These are phyloP conservation scores for Trichomonas vaginalis DNA, from an alignment of 208 protist species.

Conservation along the genomic window DNA sequence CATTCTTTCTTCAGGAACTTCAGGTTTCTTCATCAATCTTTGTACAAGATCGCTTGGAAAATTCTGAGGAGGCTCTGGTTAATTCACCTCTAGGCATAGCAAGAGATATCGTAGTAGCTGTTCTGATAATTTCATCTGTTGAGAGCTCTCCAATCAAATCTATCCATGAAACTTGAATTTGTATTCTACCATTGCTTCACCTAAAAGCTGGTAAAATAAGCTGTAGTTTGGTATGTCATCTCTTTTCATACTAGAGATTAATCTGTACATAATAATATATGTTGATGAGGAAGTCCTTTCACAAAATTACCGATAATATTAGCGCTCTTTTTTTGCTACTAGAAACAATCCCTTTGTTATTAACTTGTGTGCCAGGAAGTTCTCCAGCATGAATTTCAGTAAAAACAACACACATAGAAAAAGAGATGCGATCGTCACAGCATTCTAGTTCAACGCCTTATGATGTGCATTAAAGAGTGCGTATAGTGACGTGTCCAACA, in stretches of 20 bases:
- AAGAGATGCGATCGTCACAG: neutral
- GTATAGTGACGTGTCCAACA: too few relatives aligned
- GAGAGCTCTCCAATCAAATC: neutral
- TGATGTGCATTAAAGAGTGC: neutral
- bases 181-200: neutral
- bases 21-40: neutral
- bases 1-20: neutral
- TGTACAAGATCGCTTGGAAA: neutral
- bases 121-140: neutral
- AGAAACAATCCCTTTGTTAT: neutral
- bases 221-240: neutral
- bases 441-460: neutral
- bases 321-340: neutral
- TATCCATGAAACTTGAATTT: neutral
- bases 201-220: neutral
- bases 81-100: neutral
- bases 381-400: neutral
- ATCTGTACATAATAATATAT: neutral
- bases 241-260: neutral
- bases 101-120: neutral
- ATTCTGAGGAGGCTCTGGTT: neutral
- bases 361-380: neutral
- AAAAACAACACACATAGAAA: neutral
- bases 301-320: neutral
- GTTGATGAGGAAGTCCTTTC: neutral